Evolutionary conservation across 306 rosid species (phyloP), one percentile per base, ranked within the genome.

Genomic region (Gillenia trifoliata): DNA sequence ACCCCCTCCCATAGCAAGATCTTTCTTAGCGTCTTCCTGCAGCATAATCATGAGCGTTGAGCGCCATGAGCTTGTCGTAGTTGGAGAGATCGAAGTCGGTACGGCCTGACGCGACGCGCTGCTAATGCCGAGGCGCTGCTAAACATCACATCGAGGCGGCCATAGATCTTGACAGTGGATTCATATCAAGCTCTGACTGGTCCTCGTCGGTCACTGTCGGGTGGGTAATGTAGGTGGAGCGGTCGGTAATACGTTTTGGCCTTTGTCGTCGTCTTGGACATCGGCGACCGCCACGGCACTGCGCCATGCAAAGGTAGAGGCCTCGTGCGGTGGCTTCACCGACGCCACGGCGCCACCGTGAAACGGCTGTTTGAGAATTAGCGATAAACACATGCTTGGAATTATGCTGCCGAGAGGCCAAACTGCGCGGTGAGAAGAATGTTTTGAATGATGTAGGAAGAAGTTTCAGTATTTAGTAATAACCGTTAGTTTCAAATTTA

Each of bases 291-390:
- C 88, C 5, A 88, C 82, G 50, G 81, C 77, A 2, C 80, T 0
- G 85, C 85, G 0, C 92, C 96, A 1, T 80, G 70, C 0, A n/a
- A 66, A 10, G 22, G 85, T 73, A 16, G 87, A 86, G 15, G 41
- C 41, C 15, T n/a, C 81, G 82, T 0, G 85, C 91, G 1, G 95
- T 82, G 31, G 84, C 89, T 66, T 89, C 90, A 3, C 95, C 95
- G 6, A 89, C 85, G 47, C 95, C 92, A 72, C 89, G 5, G 89
- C 92, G 0, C 92, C 92, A 4, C 41, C 41, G n/a, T n/a, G n/a
- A n/a, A n/a, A n/a, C n/a, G n/a, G n/a, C n/a, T n/a, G n/a, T n/a
- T n/a, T n/a, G n/a, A n/a, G n/a, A n/a, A n/a, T n/a, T n/a, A n/a
- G n/a, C n/a, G n/a, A n/a, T n/a, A n/a, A n/a, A n/a, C n/a, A n/a